These are phyloP conservation scores for Rhodotorula kratochvilovae DNA, from an alignment of 768 basidiomycete species.

Conservation along the genomic window DNA sequence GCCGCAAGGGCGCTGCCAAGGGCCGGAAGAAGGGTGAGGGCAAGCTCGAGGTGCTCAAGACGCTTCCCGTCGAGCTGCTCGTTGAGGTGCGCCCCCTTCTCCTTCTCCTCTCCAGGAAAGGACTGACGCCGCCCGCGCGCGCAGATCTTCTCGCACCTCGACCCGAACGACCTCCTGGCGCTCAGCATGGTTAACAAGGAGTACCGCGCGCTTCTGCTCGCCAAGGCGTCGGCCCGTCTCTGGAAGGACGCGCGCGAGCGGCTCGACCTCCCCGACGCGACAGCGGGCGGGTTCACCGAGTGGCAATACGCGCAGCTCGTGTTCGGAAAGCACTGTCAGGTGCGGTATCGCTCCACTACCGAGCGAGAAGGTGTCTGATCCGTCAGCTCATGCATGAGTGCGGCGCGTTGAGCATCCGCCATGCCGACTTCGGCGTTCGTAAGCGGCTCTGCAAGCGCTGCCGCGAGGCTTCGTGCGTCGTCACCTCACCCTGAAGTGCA, in stretches of 20 bases:
- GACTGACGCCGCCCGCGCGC: too few species aligned
- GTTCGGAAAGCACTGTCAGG: too few species aligned
- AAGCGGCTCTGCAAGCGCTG: too few species aligned
- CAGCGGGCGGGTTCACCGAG: too few species aligned
- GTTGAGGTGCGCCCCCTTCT: background rate
- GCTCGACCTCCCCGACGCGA: too few species aligned
- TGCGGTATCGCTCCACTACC: too few species aligned
- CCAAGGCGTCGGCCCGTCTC: background rate
- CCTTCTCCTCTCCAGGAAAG: background rate
- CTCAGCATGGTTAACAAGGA: conserved; percentile 2
- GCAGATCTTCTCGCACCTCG: conserved; percentile 38
- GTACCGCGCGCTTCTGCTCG: conserved; percentile 6
- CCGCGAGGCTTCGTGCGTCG: too few species aligned
- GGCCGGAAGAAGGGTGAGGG: background rate
- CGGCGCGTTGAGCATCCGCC: too few species aligned
- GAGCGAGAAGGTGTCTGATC: background rate
- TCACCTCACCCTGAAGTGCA: too few species aligned
- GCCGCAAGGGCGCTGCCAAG: background rate
- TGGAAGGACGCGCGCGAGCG: too few species aligned
- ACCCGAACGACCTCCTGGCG: conserved; percentile 39
- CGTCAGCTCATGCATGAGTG: background rate
- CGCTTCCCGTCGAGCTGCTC: background rate
- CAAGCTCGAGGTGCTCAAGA: background rate
- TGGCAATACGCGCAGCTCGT: too few species aligned
- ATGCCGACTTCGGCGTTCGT: too few species aligned